Conservation (phyloP, 2,329 filamentous ascomycete genomes). For the Aurifilum marmelostoma region DNA sequence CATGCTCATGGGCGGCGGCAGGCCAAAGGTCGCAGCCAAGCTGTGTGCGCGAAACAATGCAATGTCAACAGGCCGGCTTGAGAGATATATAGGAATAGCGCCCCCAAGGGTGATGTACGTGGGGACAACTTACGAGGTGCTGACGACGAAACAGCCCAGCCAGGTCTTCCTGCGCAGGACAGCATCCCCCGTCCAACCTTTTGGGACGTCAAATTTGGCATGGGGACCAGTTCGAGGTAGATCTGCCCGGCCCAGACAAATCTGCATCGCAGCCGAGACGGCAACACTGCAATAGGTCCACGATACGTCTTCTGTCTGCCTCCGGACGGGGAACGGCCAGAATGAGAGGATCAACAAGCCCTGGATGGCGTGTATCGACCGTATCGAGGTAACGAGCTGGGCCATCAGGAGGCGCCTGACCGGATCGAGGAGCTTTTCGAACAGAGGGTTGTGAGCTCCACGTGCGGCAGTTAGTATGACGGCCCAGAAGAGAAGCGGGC, state of each 20-base stretch:
- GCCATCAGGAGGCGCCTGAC: not conserved
- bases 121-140: not conserved
- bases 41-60: not conserved
- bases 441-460: not conserved
- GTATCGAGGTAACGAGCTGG: not conserved
- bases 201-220: not conserved
- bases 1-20: slow-evolving; percentile 3
- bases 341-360: not conserved
- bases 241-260: not conserved
- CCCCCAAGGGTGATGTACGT: no score
- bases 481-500: slow-evolving; percentile 2
- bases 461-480: not conserved
- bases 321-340: not conserved
- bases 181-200: not conserved
- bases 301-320: not conserved
- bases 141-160: slow-evolving; percentile 7
- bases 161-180: slow-evolving; percentile 3
- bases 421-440: not conserved
- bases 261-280: slow-evolving; percentile 3
- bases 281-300: slow-evolving; percentile 7
- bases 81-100: not conserved
- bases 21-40: not conserved
- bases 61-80: not conserved
- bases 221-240: not conserved
- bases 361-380: slow-evolving; percentile 5